These are phyloP conservation scores for Debaryomyces fabryi DNA, from an alignment of 1,139 yeast species.

Conservation along the genomic window DNA sequence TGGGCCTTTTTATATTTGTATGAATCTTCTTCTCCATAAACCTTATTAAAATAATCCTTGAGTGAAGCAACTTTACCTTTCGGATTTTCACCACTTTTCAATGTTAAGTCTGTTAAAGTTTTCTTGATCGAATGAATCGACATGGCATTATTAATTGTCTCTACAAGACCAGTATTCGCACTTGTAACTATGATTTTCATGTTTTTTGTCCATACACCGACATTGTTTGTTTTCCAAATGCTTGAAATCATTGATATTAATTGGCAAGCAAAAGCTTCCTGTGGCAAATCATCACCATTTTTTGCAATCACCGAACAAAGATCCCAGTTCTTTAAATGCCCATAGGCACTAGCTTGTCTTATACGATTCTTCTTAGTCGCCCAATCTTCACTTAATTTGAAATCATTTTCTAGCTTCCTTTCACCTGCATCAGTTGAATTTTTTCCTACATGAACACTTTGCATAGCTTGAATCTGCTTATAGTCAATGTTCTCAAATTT, in stretches of 20 bases:
- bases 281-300: slow-evolving; percentile 93
- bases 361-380: slow-evolving; percentile 76
- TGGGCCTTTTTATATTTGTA: slow-evolving; percentile 69
- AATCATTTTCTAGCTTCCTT: slow-evolving; percentile 85
- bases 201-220: slow-evolving; percentile 85
- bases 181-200: slow-evolving; percentile 93
- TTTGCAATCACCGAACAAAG: slow-evolving; percentile 92
- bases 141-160: slow-evolving; percentile 91
- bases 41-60: slow-evolving; percentile 71
- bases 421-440: slow-evolving; percentile 67
- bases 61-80: slow-evolving; percentile 72
- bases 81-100: slow-evolving; percentile 64
- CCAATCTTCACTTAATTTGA: slow-evolving; percentile 96
- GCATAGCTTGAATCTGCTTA: slow-evolving; percentile 29
- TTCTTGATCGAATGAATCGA: slow-evolving; percentile 93
- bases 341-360: slow-evolving; percentile 72
- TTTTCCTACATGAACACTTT: slow-evolving; percentile 6
- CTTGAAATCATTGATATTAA: slow-evolving; percentile 81
- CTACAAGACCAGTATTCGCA: slow-evolving; percentile 88
- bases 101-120: slow-evolving; percentile 76
- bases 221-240: slow-evolving; percentile 71
- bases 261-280: slow-evolving; percentile 97
- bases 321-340: slow-evolving; percentile 92
- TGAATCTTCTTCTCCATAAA: slow-evolving; percentile 66
- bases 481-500: slow-evolving; percentile 50